Base-by-base conservation (phyloP, 2,329 filamentous ascomycete genomes). In the Venturia effusa region DNA sequence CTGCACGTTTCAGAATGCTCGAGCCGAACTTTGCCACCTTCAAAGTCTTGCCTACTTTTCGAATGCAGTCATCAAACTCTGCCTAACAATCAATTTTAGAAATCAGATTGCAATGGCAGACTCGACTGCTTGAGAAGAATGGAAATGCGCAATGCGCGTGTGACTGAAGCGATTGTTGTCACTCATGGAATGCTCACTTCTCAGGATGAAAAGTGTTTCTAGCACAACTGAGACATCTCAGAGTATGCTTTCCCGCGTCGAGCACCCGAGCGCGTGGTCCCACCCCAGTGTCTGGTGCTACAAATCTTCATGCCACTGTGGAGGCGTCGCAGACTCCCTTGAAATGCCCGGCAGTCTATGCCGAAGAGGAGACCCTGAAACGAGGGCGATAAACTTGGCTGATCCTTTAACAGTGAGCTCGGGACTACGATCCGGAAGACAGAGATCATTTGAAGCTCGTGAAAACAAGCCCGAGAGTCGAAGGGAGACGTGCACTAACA, bases 1-100 rank as follows among this genome's bases (percentile, higher is more conserved):
- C 57, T 60, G 57, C 59, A 45, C 34, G 59, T 61, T 61, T 61
- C 59, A 61, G 37, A 39, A 32, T 61, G 59, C 37, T 37, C 37
- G 59, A 45, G 27, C 32, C 41, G 27, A 61, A 24, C 24, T 22
- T 27, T 61, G 59, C 59, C 59, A 40, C 59, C 19, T 61, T 32
- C 30, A 19, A 34, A 8, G 59, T 61, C 59, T 61, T 61, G 59
- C n/a, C 22, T 45, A 41, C 37, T n/a, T 61, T n/a, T 11, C 37
- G 13, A 41, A 41, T 22, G 7, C 34, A 41, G 3, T 32, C 24
- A n/a, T 34, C 6, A 57, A 22, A 8, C 22, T 57, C 17, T 30
- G 4, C 19, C 51, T 13, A 57, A 34, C 30, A 57, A 45, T 30
- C 24, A 27, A 55, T 32, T 11, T 10, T 15, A 4, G n/a, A 17